These are phyloP conservation scores for Cucurbita maxima DNA, from an alignment of 306 rosid genomes.

Conservation along the genomic window DNA sequence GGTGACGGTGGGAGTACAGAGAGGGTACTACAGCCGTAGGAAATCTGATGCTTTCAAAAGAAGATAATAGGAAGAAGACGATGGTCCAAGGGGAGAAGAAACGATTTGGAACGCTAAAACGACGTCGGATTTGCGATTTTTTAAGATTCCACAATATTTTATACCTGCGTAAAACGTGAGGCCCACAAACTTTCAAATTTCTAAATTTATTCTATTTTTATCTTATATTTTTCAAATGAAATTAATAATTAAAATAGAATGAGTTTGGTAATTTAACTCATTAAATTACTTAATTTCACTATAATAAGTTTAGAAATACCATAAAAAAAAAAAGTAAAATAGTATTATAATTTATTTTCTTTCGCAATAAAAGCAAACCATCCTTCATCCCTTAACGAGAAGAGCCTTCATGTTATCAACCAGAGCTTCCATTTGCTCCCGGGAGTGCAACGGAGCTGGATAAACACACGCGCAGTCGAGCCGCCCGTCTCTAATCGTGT, in stretches of 20 bases:
- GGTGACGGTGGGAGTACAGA: neutral
- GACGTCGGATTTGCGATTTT: neutral
- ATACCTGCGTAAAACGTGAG: no score
- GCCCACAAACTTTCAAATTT: no score
- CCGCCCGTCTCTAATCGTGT: slow-evolving; percentile 29
- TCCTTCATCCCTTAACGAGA: slow-evolving; percentile 13
- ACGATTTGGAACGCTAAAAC: neutral
- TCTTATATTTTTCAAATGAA: no score
- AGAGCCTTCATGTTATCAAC: slow-evolving; percentile 28
- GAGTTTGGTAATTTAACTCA: no score
- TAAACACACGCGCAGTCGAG: slow-evolving; percentile 48
- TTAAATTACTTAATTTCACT: no score
- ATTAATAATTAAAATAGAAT: no score
- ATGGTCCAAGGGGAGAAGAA: neutral
- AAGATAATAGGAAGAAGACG: neutral
- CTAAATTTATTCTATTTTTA: no score
- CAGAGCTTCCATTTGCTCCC: slow-evolving; percentile 36
- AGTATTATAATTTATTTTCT: neutral
- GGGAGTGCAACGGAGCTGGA: slow-evolving; percentile 47
- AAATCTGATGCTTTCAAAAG: neutral
- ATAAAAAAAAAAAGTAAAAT: neutral
- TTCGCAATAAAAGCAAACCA: neutral
- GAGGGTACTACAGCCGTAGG: neutral
- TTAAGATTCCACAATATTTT: no score
- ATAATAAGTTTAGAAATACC: no score